phyloP scores from a whole-genome alignment of 805 yeast genomes.

The Suhomyces sp. region DNA sequence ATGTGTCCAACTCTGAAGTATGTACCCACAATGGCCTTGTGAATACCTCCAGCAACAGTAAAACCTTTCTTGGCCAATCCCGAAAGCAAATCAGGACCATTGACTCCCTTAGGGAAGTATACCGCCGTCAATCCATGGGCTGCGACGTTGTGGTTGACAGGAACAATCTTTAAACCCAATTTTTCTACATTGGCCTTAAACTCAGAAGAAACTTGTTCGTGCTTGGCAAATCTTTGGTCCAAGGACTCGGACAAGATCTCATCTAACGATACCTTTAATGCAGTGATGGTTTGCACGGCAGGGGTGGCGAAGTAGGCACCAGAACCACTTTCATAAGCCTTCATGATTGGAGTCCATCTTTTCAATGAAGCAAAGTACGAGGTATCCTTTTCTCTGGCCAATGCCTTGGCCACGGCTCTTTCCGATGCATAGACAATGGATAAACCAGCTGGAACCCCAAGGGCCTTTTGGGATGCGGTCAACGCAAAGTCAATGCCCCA shows the following conservation, averaged over 20 bases:
- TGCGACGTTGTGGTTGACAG: conserved; percentile 56
- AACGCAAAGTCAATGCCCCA: conserved; percentile 90
- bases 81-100: conserved; percentile 65
- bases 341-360: conserved; percentile 87
- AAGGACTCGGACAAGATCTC: conserved; percentile 61
- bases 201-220: conserved; percentile 57
- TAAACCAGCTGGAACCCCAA: conserved; percentile 93
- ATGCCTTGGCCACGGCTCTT: conserved; percentile 67
- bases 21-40: conserved; percentile 71
- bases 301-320: conserved; percentile 95
- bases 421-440: conserved; percentile 72
- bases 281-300: conserved; percentile 83
- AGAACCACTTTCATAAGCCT: conserved; percentile 76
- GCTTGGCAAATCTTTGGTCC: conserved; percentile 61
- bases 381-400: conserved; percentile 46
- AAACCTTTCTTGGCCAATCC: conserved; percentile 63
- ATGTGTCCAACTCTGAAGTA: conserved; percentile 95
- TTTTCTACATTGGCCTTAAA: conserved; percentile 60
- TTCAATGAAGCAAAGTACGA: conserved; percentile 70
- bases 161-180: conserved; percentile 68
- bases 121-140: conserved; percentile 88
- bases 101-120: conserved; percentile 73
- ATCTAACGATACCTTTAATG: conserved; percentile 71
- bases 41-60: conserved; percentile 87
- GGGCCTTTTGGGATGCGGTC: conserved; percentile 93